Evolutionary conservation across 805 yeast species (phyloP).

Genomic region (Scheffersomyces ergatensis): DNA sequence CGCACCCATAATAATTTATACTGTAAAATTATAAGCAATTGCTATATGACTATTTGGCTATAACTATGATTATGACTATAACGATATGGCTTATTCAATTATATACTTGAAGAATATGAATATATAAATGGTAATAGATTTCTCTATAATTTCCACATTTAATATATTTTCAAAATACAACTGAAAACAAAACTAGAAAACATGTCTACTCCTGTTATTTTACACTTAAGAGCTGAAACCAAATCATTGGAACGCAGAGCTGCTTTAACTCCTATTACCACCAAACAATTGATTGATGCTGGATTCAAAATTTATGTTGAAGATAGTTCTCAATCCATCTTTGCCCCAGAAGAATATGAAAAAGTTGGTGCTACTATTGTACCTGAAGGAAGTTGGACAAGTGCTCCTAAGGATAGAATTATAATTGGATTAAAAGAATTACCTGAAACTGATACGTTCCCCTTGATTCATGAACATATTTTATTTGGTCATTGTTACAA

Average conservation of each 20-base stretch:
- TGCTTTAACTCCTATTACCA: conserved; percentile 89
- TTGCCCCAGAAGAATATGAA: conserved; percentile 71
- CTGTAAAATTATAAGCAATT: no score
- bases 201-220: conserved; percentile 43
- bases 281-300: conserved; percentile 77
- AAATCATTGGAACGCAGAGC: conserved; percentile 98
- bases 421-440: conserved; percentile 93
- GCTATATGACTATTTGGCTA: no score
- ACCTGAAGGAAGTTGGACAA: conserved; percentile 90
- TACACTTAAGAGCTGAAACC: conserved; percentile 95
- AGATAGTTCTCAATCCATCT: conserved; percentile 80
- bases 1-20: no score
- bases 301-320: conserved; percentile 91
- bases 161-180: no score
- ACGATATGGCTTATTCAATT: no score
- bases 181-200: no score
- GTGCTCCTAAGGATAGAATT: conserved; percentile 87
- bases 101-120: no score
- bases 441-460: conserved; percentile 87
- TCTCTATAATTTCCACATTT: no score
- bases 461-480: conserved; percentile 91
- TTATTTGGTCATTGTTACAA: conserved; percentile 99
- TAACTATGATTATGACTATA: no score
- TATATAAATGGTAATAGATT: no score
- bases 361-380: conserved; percentile 84